These are phyloP conservation scores for slime mould (Dictyostelium discoideum) DNA, from an alignment of 78 protist genomes.

Conservation along the genomic window dicty_2.7 NC_007090.3:5301001-5301500, in stretches of 20 bases:
- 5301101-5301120: constrained; percentile 59
- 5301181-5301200: background rate
- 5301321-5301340: background rate
- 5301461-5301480: background rate
- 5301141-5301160: background rate
- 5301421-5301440: background rate
- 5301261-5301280: constrained; percentile 37
- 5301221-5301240: background rate
- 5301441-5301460: background rate
- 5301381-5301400: background rate
- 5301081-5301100: constrained; percentile 2
- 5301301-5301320: constrained; percentile 19
- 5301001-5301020: too few relatives aligned
- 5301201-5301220: background rate
- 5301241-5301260: background rate
- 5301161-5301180: background rate
- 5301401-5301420: background rate
- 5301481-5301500: background rate
- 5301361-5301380: background rate
- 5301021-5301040: background rate
- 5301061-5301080: constrained; percentile 29
- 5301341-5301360: background rate
- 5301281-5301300: constrained; percentile 33
- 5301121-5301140: constrained; percentile 61
- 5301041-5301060: constrained; percentile 1